Conservation (phyloP, 169 alveolate genomes). For the Plasmodium coatneyi region DNA sequence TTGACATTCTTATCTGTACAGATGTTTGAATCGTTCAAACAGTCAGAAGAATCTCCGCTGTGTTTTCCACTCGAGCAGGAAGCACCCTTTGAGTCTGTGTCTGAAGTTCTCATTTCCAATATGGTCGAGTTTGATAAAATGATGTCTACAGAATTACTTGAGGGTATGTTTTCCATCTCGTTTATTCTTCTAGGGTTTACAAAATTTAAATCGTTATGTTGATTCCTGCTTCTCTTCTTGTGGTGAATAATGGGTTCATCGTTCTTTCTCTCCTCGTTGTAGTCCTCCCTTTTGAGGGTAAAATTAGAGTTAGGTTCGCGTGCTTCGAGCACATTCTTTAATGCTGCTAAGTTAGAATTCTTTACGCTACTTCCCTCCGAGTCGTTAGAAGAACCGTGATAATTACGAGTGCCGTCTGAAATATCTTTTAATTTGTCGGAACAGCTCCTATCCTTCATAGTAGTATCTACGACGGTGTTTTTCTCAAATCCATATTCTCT, state of each 20-base stretch:
- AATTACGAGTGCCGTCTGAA: constrained; percentile 24
- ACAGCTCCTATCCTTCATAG: constrained; percentile 5
- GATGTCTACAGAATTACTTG: constrained; percentile 1
- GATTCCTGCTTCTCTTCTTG: neutral
- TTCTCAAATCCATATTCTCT: neutral
- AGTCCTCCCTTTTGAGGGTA: constrained; percentile 13
- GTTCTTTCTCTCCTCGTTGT: neutral
- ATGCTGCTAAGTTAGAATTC: neutral
- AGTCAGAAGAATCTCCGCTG: neutral
- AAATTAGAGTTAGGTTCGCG: neutral
- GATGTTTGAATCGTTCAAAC: neutral
- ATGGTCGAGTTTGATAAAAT: constrained; percentile 26
- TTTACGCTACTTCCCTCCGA: neutral
- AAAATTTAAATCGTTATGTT: constrained; percentile 8
- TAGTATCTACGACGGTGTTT: neutral
- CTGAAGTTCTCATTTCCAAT: constrained; percentile 10
- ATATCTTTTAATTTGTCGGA: constrained; percentile 23
- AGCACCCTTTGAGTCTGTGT: neutral
- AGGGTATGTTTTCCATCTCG: neutral
- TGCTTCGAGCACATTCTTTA: neutral
- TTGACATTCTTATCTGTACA: neutral
- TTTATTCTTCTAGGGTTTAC: constrained; percentile 14
- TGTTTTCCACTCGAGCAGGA: neutral
- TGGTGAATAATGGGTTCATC: neutral
- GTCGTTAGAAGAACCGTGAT: constrained; percentile 5